These are phyloP conservation scores for Eucalyptus dawsonii DNA, from an alignment of 345 rosid species.

Conservation along the genomic window DNA sequence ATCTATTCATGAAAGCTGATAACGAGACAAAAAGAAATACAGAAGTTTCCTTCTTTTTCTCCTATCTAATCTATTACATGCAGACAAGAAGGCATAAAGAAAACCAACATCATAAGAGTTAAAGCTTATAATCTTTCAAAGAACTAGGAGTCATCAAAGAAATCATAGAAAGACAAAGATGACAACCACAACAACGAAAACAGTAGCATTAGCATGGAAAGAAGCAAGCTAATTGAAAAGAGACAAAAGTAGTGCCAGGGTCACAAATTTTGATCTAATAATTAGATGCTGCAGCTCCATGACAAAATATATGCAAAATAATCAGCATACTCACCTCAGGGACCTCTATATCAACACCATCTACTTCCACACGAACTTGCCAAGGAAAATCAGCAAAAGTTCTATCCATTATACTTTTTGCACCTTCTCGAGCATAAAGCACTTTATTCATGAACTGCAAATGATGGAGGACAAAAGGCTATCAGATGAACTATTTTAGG, in stretches of 20 bases:
- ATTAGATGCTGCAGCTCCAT: background rate
- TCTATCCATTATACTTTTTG: constrained; percentile 83
- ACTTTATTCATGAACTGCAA: constrained; percentile 91
- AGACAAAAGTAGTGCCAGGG: background rate
- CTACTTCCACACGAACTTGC: constrained; percentile 87
- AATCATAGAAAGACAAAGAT: background rate
- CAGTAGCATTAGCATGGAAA: background rate
- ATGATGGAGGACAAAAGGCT: background rate
- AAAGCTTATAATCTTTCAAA: background rate
- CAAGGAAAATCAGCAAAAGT: constrained; percentile 77
- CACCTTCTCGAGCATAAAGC: constrained; percentile 90
- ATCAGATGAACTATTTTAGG: background rate
- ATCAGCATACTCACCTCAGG: constrained; percentile 54
- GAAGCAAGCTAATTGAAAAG: background rate
- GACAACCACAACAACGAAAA: background rate
- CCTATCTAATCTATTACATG: background rate
- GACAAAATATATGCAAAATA: background rate
- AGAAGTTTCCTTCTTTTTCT: background rate
- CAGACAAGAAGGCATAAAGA: background rate
- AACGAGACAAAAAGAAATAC: background rate
- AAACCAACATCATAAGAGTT: background rate
- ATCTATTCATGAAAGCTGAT: background rate
- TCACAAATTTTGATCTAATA: background rate
- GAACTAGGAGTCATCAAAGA: background rate
- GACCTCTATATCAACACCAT: constrained; percentile 73